These are phyloP conservation scores for Diaporthe citriasiana DNA, from an alignment of 2,329 filamentous ascomycete genomes.

Conservation along the genomic window DNA sequence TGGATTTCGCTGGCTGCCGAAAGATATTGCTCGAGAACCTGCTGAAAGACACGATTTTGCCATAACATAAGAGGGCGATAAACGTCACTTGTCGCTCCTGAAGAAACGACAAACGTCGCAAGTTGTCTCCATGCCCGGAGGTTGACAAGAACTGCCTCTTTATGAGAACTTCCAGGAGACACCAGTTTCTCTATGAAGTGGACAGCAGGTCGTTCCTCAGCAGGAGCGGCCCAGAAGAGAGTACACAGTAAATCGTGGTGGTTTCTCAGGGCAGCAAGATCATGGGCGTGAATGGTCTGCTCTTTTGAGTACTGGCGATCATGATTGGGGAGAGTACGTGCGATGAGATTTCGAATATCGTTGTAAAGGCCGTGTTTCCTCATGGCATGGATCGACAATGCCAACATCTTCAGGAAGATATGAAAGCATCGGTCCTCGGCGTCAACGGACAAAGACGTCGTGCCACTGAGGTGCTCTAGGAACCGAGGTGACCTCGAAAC, in stretches of 20 bases:
- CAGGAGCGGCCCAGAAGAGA: slow-evolving; percentile 74
- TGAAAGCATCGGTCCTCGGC: slow-evolving; percentile 75
- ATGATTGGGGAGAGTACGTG: slow-evolving; percentile 75
- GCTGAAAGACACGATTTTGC: slow-evolving; percentile 70
- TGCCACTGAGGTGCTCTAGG: slow-evolving; percentile 66
- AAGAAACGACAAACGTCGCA: slow-evolving; percentile 69
- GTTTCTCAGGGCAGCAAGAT: slow-evolving; percentile 75
- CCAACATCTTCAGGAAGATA: slow-evolving; percentile 75
- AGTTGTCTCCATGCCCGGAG: slow-evolving; percentile 75
- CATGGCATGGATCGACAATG: slow-evolving; percentile 68
- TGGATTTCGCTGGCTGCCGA: slow-evolving; percentile 69
- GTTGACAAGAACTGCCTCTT: slow-evolving; percentile 75
- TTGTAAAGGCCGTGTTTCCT: slow-evolving; percentile 63
- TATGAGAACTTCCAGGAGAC: slow-evolving; percentile 71
- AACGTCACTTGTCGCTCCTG: slow-evolving; percentile 55
- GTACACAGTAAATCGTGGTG: slow-evolving; percentile 78
- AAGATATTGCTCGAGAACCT: slow-evolving; percentile 70
- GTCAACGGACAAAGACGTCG: slow-evolving; percentile 64
- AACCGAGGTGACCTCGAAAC: slow-evolving; percentile 73
- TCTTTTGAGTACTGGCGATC: slow-evolving; percentile 75
- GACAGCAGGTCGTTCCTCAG: slow-evolving; percentile 65
- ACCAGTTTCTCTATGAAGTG: slow-evolving; percentile 73
- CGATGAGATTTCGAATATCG: slow-evolving; percentile 72
- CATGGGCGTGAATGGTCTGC: slow-evolving; percentile 69
- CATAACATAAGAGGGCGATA: slow-evolving; percentile 67